These are phyloP conservation scores for Saturnispora sanitii DNA, from an alignment of 805 yeast genomes.

Conservation along the genomic window DNA sequence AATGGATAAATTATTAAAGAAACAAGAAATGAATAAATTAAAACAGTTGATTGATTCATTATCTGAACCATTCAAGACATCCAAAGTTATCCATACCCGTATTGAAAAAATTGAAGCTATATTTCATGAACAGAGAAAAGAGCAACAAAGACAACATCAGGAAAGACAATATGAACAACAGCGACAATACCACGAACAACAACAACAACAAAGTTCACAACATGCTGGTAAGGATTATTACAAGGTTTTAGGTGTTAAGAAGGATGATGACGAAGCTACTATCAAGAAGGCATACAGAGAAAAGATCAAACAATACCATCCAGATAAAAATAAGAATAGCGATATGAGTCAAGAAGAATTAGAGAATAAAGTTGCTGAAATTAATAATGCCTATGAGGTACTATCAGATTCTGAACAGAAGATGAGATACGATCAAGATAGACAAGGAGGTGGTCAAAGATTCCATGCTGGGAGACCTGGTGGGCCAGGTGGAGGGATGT, in stretches of 20 bases:
- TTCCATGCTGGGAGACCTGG: too few relatives aligned
- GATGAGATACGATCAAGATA: slow-evolving; percentile 48
- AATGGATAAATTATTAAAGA: slow-evolving; percentile 15
- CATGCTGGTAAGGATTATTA: slow-evolving; percentile 54
- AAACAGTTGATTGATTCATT: slow-evolving; percentile 28
- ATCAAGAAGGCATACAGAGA: slow-evolving; percentile 76
- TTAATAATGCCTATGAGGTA: slow-evolving; percentile 87
- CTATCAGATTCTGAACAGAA: slow-evolving; percentile 57
- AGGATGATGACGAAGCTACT: slow-evolving; percentile 58
- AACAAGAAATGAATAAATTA: slow-evolving; percentile 30
- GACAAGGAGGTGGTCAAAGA: slow-evolving; percentile 13
- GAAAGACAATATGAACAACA: slow-evolving; percentile 33
- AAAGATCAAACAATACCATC: slow-evolving; percentile 75
- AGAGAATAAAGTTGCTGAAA: slow-evolving; percentile 80
- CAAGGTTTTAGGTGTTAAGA: slow-evolving; percentile 58
- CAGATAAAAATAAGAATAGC: slow-evolving; percentile 70
- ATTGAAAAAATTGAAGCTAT: slow-evolving; percentile 2
- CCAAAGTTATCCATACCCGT: slow-evolving; percentile 31
- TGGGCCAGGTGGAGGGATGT: slow-evolving; percentile 1
- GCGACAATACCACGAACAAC: slow-evolving; percentile 29
- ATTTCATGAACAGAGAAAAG: slow-evolving; percentile 25
- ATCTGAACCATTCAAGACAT: slow-evolving; percentile 29
- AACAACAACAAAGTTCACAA: slow-evolving; percentile 23
- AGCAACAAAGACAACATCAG: slow-evolving; percentile 36
- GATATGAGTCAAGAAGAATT: slow-evolving; percentile 58